Conservation (phyloP, 2,329 filamentous ascomycete species). For the Pseudocercospora fuligena region DNA sequence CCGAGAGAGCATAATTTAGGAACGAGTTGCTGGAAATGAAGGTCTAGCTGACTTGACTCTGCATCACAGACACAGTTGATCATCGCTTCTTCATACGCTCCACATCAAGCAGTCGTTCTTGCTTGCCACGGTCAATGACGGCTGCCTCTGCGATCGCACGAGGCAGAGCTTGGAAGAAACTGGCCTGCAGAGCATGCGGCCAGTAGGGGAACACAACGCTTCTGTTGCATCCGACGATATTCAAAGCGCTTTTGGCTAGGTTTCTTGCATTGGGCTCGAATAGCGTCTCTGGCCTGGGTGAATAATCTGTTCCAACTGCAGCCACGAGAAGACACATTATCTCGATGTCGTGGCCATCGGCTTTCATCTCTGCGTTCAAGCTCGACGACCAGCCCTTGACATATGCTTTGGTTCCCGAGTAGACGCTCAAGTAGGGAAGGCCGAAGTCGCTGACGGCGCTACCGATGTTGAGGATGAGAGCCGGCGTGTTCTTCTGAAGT, state of each 20-base stretch:
- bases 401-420: slow-evolving; percentile 55
- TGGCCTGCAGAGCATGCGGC: slow-evolving; percentile 33
- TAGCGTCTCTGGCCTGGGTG: slow-evolving; percentile 18
- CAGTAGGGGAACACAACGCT: slow-evolving; percentile 33
- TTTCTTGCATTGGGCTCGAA: slow-evolving; percentile 27
- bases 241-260: slow-evolving; percentile 29
- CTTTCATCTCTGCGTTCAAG: slow-evolving; percentile 50
- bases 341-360: slow-evolving; percentile 45
- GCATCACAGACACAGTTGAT: neutral
- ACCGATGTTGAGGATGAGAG: slow-evolving; percentile 58
- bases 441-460: slow-evolving; percentile 51
- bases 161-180: slow-evolving; percentile 28
- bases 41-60: neutral
- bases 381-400: slow-evolving; percentile 47
- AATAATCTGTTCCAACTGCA: slow-evolving; percentile 28
- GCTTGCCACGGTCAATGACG: neutral
- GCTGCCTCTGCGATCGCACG: neutral
- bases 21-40: neutral
- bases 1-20: neutral
- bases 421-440: slow-evolving; percentile 54
- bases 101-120: neutral
- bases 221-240: slow-evolving; percentile 32
- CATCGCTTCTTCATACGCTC: slow-evolving; percentile 10
- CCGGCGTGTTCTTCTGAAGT: slow-evolving; percentile 48
- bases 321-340: slow-evolving; percentile 35